Evolutionary conservation across 2,329 filamentous ascomycete genomes (phyloP), one percentile per base, ranked within the genome.

Genomic region (Diplodia sapinea): DNA sequence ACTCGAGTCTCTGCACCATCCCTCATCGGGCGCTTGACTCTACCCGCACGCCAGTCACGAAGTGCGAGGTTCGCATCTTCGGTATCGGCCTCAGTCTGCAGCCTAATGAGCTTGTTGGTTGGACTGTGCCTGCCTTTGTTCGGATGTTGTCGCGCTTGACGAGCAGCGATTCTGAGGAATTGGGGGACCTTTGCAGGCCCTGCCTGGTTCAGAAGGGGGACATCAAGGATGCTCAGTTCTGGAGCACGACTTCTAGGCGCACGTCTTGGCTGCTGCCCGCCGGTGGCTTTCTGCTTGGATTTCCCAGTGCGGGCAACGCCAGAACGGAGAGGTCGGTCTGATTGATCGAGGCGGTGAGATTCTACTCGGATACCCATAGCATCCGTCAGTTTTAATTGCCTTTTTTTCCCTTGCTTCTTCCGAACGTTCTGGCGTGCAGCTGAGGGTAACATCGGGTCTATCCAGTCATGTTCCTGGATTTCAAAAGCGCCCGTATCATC

Each of bases 81-180:
- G 0, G 86, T 88, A 69, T 89, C 87, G 9, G 78, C 71, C 38
- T 75, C 77, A 29, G 83, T 87, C 17, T 82, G 82, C 31, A 89
- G 74, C 63, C 81, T 79, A 61, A 88, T 79, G 47, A 83, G 78
- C 71, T 88, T 88, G 61, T 78, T 76, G 26, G 77, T 79, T 17
- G 84, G 85, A 52, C 82, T 85, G 70, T 84, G 82, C 66, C 85
- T 81, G 43, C 83, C 85, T 71, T 77, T 73, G 71, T 86, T 81
- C 29, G 77, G 74, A 56, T 80, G 79, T 50, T 78, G 80, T 9
- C 83, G 82, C 59, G 82, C 84, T 71, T 82, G 79, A 69, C 87
- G 82, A 33, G 81, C 80, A 40, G 87, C 87, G 68, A 89, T 73
- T 64, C 82, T 81, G 6, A 89, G 76, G 65, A 89, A 89, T 26